Evolutionary conservation across 1,139 yeast species (phyloP).

Genomic region (Diutina neorugosa): DNA sequence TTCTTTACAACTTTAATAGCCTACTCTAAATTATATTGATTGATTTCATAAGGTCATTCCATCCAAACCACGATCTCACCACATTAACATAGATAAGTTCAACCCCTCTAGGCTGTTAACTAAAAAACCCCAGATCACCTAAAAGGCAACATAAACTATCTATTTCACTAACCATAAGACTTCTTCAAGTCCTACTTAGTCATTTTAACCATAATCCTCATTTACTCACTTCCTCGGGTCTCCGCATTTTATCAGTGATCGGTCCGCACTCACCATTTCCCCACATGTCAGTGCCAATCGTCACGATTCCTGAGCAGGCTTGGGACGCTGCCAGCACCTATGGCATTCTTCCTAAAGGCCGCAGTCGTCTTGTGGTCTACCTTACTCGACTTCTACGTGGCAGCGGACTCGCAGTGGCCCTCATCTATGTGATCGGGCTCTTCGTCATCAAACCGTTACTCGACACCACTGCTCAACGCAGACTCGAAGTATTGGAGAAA

Average conservation of each 20-base stretch:
- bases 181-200: too few relatives aligned
- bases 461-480: conserved; percentile 18
- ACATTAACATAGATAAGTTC: too few relatives aligned
- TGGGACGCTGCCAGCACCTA: conserved; percentile 21
- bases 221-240: background rate
- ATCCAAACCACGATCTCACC: too few relatives aligned
- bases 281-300: conserved; percentile 17
- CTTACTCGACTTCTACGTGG: conserved; percentile 23
- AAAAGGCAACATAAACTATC: too few relatives aligned
- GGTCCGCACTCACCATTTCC: background rate
- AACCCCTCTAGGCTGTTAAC: too few relatives aligned
- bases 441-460: conserved; percentile 26
- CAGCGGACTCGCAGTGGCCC: conserved; percentile 20
- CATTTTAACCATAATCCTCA: too few relatives aligned
- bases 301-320: conserved; percentile 34
- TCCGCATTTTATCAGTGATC: background rate
- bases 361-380: conserved; percentile 14
- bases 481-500: conserved; percentile 24
- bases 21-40: too few relatives aligned
- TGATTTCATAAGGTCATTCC: too few relatives aligned
- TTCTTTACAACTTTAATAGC: too few relatives aligned
- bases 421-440: conserved; percentile 22
- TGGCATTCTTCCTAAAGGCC: conserved; percentile 8
- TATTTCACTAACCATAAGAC: too few relatives aligned
- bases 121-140: too few relatives aligned